A percentile compares a stretch with the other conserved stretches of the same genome.
These are phyloP conservation scores for Trypanosoma caninum DNA, from an alignment of 208 protist species.

Conservation along the genomic window DNA sequence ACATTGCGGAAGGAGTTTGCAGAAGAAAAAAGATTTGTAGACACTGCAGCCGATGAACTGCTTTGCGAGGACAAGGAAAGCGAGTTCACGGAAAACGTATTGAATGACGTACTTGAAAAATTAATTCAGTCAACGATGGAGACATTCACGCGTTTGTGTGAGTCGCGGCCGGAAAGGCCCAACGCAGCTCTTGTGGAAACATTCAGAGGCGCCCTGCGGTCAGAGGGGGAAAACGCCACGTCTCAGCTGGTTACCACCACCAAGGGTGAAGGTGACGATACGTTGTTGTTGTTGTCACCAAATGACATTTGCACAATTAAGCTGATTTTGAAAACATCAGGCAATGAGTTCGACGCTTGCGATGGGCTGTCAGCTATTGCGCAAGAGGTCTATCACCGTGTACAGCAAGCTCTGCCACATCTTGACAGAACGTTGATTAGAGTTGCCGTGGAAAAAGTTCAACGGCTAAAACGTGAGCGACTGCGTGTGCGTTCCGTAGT, in stretches of 20 bases:
- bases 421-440: not conserved
- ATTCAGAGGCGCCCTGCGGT: conserved; percentile 11
- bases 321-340: conserved; percentile 28
- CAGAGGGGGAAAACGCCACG: conserved; percentile 5
- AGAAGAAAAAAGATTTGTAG: conserved; percentile 6
- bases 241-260: not conserved
- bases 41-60: not conserved
- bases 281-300: not conserved
- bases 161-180: not conserved
- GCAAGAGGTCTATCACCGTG: conserved; percentile 25
- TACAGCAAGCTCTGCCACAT: conserved; percentile 23
- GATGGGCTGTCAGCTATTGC: not conserved
- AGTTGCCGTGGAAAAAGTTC: conserved; percentile 21
- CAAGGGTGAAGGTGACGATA: not conserved
- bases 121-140: conserved; percentile 17
- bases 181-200: conserved; percentile 9
- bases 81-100: not conserved
- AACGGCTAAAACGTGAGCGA: conserved; percentile 13
- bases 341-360: not conserved
- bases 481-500: conserved; percentile 6
- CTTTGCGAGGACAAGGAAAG: not conserved
- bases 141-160: conserved; percentile 8
- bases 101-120: conserved; percentile 10
- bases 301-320: conserved; percentile 21
- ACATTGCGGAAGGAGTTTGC: conserved; percentile 3